A percentile compares a stretch with the other conserved stretches of the same genome.
Conservation (phyloP, 345 rosid genomes). For the Psidium friedrichsthalianum region DNA sequence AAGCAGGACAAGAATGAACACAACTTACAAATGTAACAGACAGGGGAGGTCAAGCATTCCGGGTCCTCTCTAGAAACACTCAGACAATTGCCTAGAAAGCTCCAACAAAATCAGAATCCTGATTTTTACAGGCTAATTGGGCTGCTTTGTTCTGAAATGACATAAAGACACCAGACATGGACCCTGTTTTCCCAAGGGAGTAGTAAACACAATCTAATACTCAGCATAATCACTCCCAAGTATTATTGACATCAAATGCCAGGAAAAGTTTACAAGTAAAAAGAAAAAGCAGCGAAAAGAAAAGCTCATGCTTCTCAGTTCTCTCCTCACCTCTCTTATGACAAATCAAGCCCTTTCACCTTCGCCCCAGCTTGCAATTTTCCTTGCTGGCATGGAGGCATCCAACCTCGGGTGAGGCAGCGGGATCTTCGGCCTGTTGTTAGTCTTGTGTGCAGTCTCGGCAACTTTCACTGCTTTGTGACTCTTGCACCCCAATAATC, state of each 20-base stretch:
- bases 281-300: neutral
- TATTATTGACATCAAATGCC: neutral
- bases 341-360: slow-evolving; percentile 17
- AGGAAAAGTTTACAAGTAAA: neutral
- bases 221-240: neutral
- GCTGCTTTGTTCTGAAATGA: neutral
- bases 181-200: neutral
- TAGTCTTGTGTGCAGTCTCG: slow-evolving; percentile 22
- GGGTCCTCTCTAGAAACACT: neutral
- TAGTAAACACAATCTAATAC: neutral
- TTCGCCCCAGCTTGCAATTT: slow-evolving; percentile 4
- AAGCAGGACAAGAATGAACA: neutral
- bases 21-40: neutral
- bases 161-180: neutral
- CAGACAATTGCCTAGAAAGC: neutral
- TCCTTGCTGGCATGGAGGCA: neutral
- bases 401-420: slow-evolving; percentile 10
- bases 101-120: neutral
- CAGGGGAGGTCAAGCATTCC: neutral
- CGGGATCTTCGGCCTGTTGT: slow-evolving; percentile 13
- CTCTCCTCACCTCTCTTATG: neutral
- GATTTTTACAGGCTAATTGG: neutral
- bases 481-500: slow-evolving; percentile 37
- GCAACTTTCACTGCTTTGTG: slow-evolving; percentile 37
- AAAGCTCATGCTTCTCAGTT: neutral